Conservation (phyloP, 495 filamentous ascomycete genomes). For the Sordaria brevicollis region DNA sequence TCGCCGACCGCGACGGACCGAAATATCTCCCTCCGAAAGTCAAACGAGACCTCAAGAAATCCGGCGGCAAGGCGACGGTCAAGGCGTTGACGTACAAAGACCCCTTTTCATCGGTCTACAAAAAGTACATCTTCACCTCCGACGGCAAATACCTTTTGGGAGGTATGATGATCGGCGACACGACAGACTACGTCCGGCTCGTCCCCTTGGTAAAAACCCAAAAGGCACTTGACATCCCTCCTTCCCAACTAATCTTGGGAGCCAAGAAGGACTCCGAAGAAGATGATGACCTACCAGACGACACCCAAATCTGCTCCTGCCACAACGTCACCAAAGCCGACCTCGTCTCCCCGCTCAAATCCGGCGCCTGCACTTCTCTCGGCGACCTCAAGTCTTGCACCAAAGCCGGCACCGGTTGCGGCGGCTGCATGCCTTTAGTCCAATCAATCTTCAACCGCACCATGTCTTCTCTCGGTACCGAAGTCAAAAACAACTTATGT, state of each 20-base stretch:
- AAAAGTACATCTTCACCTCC: constrained; percentile 88
- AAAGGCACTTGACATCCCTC: constrained; percentile 73
- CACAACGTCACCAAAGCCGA: constrained; percentile 94
- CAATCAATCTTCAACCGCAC: constrained; percentile 89
- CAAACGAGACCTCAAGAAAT: constrained; percentile 27
- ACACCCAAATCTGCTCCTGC: constrained; percentile 90
- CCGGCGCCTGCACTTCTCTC: constrained; percentile 75
- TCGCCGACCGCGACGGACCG: constrained; percentile 83
- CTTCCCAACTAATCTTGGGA: constrained; percentile 83
- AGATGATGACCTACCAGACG: constrained; percentile 49
- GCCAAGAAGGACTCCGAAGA: constrained; percentile 65
- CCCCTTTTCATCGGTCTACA: constrained; percentile 88
- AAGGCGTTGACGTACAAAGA: constrained; percentile 90
- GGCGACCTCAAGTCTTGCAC: constrained; percentile 88
- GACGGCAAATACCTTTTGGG: constrained; percentile 91
- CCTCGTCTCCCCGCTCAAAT: constrained; percentile 62
- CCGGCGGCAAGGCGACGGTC: constrained; percentile 44
- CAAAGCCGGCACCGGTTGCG: constrained; percentile 90
- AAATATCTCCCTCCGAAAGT: constrained; percentile 55
- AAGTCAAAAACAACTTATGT: constrained; percentile 83
- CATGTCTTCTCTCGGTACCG: constrained; percentile 82
- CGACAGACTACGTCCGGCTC: constrained; percentile 85
- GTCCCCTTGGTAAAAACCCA: constrained; percentile 90
- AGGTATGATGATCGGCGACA: constrained; percentile 98
- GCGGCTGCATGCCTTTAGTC: constrained; percentile 88